Base-by-base conservation (phyloP, 306 rosid genomes). In the Lithocarpus polystachyus region DNA sequence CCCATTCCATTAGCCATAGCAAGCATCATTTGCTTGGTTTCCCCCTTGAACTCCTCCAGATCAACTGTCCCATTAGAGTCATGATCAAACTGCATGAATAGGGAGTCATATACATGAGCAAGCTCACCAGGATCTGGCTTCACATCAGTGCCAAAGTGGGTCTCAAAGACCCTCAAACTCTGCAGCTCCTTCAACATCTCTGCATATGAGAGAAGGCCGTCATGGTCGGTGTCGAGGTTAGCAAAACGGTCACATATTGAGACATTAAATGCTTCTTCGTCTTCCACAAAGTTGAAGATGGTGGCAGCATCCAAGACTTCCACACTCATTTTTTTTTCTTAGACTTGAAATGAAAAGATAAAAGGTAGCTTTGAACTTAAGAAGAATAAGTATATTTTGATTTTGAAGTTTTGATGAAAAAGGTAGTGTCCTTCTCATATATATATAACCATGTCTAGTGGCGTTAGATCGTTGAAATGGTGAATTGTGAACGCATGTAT, bases 1-100 rank as follows among this genome's bases (percentile, higher is more conserved):
- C 95, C 97, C 84, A 93, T 67, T n/a, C 92, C 92, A 48, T 82
- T 87, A 1, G 97, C 92, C 97, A 93, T 87, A 19, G 92, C 95
- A 69, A 93, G 83, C 97, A 93, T 77, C 85, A 89, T 91, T 69
- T 68, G 71, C 89, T 84, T 89, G 51, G 97, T 89, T 78, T 90
- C 98, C 24, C 75, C 86, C 86, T 84, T 77, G 85, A 86, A 93
- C 78, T 93, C 96, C 23, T 85, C 91, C 15, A 91, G 72, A 79
- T 91, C 92, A 75, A 93, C 86, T 0, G 80, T 28, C 53, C 98
- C 93, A 75, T 86, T 86, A 28, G 85, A 81, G 76, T 90, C 85
- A 55, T 87, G 94, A 71, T 89, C 97, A 5, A 89, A 93, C 45
- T 81, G 92, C 37, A 76, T 10, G 72, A 93, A 93, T 77, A 93